Conservation (phyloP, 805 yeast genomes). For the Ogataea nonfermentans region DNA sequence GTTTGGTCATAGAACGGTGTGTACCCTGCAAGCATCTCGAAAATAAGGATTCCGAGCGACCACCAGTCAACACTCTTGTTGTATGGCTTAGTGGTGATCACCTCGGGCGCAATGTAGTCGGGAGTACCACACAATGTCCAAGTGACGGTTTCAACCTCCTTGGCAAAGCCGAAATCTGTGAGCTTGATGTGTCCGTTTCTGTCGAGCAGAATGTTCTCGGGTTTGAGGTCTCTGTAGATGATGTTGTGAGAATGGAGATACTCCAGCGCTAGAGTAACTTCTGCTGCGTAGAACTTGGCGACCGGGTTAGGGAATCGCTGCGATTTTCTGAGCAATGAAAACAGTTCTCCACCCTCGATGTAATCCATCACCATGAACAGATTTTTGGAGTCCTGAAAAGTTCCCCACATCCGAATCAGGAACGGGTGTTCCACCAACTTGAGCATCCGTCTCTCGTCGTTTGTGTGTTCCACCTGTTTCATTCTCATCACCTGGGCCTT, state of each 20-base stretch:
- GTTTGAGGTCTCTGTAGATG: conserved; percentile 60
- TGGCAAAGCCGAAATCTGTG: conserved; percentile 64
- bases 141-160: conserved; percentile 58
- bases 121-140: conserved; percentile 66
- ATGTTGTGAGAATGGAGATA: conserved; percentile 57
- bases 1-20: conserved; percentile 64
- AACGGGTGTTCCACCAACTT: conserved; percentile 60
- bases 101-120: conserved; percentile 65
- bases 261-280: conserved; percentile 56
- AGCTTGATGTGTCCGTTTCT: conserved; percentile 59
- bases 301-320: conserved; percentile 63
- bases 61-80: conserved; percentile 67
- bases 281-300: conserved; percentile 63
- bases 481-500: conserved; percentile 57
- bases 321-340: conserved; percentile 53
- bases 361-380: conserved; percentile 65
- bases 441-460: conserved; percentile 60
- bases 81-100: conserved; percentile 60
- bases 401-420: conserved; percentile 64
- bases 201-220: conserved; percentile 58
- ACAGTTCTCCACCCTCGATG: conserved; percentile 63
- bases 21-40: conserved; percentile 62
- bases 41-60: conserved; percentile 59
- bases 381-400: conserved; percentile 56
- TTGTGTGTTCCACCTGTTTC: conserved; percentile 65